These are phyloP conservation scores for Monosporozyma unispora DNA, from an alignment of 805 yeast genomes.

Conservation along the genomic window DNA sequence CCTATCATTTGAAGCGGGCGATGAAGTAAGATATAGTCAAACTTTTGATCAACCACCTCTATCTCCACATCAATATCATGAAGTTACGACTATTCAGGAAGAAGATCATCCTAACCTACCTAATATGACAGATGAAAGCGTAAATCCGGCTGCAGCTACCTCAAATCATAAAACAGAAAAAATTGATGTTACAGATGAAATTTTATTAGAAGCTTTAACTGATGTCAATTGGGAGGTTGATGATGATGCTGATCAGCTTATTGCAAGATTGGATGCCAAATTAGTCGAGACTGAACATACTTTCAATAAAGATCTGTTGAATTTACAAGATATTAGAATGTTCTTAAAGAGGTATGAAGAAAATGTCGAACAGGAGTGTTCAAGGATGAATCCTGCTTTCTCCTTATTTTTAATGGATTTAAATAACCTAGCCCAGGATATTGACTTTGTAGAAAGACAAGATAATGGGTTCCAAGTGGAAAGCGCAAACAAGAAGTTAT, in stretches of 20 bases:
- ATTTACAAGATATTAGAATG: constrained; percentile 38
- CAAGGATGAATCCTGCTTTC: constrained; percentile 44
- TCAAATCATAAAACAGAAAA: constrained; percentile 1
- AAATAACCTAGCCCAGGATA: constrained; percentile 56
- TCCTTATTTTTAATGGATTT: constrained; percentile 53
- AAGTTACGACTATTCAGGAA: constrained; percentile 28
- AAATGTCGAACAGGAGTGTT: constrained; percentile 44
- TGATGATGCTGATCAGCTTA: constrained; percentile 53
- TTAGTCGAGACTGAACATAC: constrained; percentile 53
- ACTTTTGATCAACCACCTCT: constrained; percentile 7
- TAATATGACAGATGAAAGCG: neutral
- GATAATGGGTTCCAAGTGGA: constrained; percentile 78
- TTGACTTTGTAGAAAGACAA: constrained; percentile 61
- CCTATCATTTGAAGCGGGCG: constrained; percentile 30
- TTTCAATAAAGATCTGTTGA: constrained; percentile 48
- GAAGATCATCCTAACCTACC: constrained; percentile 11
- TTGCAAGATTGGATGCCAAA: constrained; percentile 49
- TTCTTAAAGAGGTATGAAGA: constrained; percentile 36
- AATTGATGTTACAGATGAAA: constrained; percentile 33
- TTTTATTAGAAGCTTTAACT: constrained; percentile 49
- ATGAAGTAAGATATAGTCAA: constrained; percentile 24
- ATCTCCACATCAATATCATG: constrained; percentile 19
- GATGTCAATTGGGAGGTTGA: constrained; percentile 68
- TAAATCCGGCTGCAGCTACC: neutral
- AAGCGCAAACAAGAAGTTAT: constrained; percentile 68